Base-by-base conservation (phyloP, 1,139 yeast species). In the Suhomyces bokatorum region DNA sequence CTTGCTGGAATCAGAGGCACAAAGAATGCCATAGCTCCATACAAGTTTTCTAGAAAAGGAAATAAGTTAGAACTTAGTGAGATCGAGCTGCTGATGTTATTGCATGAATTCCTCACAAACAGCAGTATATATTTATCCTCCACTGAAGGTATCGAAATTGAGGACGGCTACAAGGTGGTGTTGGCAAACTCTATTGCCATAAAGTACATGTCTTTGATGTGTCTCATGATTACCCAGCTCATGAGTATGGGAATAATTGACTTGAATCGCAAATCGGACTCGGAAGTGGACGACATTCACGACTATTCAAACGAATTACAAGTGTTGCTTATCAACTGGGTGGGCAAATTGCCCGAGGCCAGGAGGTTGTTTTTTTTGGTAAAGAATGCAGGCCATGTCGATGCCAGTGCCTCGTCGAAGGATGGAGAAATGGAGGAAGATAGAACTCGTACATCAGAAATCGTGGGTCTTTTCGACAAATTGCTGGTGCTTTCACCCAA, bases 41-140 rank as follows among this genome's bases (percentile, higher is more conserved):
- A 73, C 44, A 51, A 55, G 12, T 80, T 82, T 55, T 77, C 86
- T 7, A 69, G 90, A 55, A 66, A 69, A 47, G 91, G 89, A 0
- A 50, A 66, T 4, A 47, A 52, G 3, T 53, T 83, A 9, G 65
- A 63, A 8, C 60, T 84, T 13, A 77, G 84, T 29, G 80, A 75
- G 8, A 70, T 81, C 38, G 91, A 85, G 53, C 71, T 66, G 48
- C 77, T 78, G 55, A 81, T 84, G 87, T 57, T 85, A n/a, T 60
- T 85, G 33, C 89, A 84, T 60, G 88, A 83, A 57, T 82, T 85
- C 53, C 70, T 85, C 46, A 72, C 79, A 13, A 81, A 77, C 48
- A 75, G 84, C 22, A 68, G 78, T 9, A 70, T 75, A 12, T 78
- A 70, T 49, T 60, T 84, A 15, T 69, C 83, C 0, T 69, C 76